Evolutionary conservation across 2,329 filamentous ascomycete genomes (phyloP).

Genomic region (Xylariaceae sp.): DNA sequence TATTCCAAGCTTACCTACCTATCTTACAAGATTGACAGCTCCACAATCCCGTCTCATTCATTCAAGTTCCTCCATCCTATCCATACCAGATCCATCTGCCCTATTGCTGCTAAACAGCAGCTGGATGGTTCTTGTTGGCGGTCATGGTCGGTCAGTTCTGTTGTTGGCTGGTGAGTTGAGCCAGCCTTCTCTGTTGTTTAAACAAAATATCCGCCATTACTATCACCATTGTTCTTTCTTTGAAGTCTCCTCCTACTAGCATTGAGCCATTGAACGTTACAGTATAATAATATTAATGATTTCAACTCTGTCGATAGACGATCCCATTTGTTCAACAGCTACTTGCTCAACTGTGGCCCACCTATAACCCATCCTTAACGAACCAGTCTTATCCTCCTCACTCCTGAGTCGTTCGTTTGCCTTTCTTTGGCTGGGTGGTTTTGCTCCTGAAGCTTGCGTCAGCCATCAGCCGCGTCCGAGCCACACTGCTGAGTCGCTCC

Average conservation of each 20-base stretch:
- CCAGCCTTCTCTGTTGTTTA: constrained; percentile 10
- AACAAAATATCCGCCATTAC: constrained; percentile 1
- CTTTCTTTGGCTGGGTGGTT: not conserved
- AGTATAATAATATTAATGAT: constrained; percentile 22
- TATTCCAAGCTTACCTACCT: constrained; percentile 26
- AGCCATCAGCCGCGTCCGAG: constrained; percentile 4
- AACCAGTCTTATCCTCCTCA: constrained; percentile 1
- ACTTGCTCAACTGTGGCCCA: not conserved
- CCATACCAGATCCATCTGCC: constrained; percentile 11
- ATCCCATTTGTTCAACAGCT: constrained; percentile 9
- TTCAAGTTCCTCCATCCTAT: constrained; percentile 20
- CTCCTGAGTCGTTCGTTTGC: constrained; percentile 17
- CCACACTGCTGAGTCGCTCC: not conserved
- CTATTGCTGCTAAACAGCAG: constrained; percentile 16
- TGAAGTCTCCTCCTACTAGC: not conserved
- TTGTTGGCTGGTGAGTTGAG: constrained; percentile 23
- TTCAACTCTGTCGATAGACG: constrained; percentile 7
- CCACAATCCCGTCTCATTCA: constrained; percentile 27
- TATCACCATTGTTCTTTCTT: not conserved
- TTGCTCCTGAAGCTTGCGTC: constrained; percentile 1
- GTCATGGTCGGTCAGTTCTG: constrained; percentile 17
- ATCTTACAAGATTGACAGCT: constrained; percentile 25
- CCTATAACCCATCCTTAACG: not conserved
- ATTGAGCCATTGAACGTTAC: constrained; percentile 2
- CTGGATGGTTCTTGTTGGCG: constrained; percentile 18